Base-by-base conservation (phyloP, 441 rosid genomes). In the Eruca vesicaria region DNA sequence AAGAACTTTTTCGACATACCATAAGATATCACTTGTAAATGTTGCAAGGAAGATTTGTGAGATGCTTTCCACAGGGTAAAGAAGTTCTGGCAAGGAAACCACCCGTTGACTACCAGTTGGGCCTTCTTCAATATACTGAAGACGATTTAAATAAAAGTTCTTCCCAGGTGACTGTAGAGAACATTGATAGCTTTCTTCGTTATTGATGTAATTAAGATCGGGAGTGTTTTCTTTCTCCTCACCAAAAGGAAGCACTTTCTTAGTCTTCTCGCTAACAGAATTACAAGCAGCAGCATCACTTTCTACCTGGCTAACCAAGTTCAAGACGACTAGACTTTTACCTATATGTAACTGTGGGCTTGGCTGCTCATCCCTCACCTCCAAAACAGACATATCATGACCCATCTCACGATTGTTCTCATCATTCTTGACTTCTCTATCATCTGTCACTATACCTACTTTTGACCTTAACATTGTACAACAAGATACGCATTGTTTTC, bases 1-100 rank as follows among this genome's bases (percentile, higher is more conserved):
- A 35, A 6, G 15, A 21, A 68, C 3, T 31, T 55, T 41, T 58
- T 12, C 8, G 50, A 72, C 80, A 59, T 84, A 91, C 99, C 98
- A 92, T 78, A 64, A 72, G 70, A 92, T 80, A 81, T 95, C 99
- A 63, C 91, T 85, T 2, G 98, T 95, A 82, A 95, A 95, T 33
- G 99, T 92, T 5, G 99, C 98, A 82, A 89, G 79, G 79, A 95
- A 92, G 32, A 95, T 86, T 63, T 78, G 80, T 10, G 77, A 77
- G 78, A 95, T 87, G 82, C 75, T 88, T 55, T 86, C 86, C 66
- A 89, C 79, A 58, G 97, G 98, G 78, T 85, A 61, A 62, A 95
- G 85, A 85, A 95, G 97, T 78, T 90, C 98, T 28, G 84, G 86
- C 79, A 95, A 83, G 52, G 98, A 90, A 80, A 91, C 79, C 70